These are phyloP conservation scores for Rhizopus arrhizus DNA, from an alignment of 371 early-diverging fungal species.

Conservation along the genomic window DNA sequence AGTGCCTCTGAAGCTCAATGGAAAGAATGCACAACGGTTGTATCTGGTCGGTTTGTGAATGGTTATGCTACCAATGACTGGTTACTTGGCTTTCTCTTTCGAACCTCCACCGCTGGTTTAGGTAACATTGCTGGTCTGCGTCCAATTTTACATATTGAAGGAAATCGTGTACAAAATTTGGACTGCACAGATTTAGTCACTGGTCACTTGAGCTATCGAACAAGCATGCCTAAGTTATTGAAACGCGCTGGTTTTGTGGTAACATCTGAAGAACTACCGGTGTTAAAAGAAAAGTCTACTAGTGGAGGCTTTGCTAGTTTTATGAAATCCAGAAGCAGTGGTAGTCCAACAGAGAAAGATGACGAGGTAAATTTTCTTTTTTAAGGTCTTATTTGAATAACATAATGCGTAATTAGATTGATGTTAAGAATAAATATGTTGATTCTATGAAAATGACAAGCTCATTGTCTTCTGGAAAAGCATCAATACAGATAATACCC, in stretches of 20 bases:
- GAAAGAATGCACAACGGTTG: constrained; percentile 78
- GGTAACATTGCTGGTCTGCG: constrained; percentile 83
- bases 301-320: background rate
- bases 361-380: background rate
- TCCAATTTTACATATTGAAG: constrained; percentile 68
- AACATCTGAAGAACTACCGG: constrained; percentile 61
- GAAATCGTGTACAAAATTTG: constrained; percentile 73
- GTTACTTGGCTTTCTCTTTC: constrained; percentile 90
- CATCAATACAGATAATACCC: constrained; percentile 39
- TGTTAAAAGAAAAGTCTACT: constrained; percentile 25
- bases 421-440: constrained; percentile 20
- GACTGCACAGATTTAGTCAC: constrained; percentile 80
- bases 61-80: constrained; percentile 89
- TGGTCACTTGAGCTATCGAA: constrained; percentile 87
- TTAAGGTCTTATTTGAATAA: background rate
- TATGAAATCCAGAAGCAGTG: background rate
- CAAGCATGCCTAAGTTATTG: constrained; percentile 78
- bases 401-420: background rate
- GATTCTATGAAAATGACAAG: constrained; percentile 24
- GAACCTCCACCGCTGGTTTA: constrained; percentile 78
- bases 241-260: constrained; percentile 79
- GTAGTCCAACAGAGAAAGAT: background rate
- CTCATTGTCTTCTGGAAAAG: constrained; percentile 50
- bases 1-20: constrained; percentile 77
- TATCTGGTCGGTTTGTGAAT: constrained; percentile 89